A percentile compares a stretch with the other conserved stretches of the same genome.
Conservation (phyloP, 2,329 filamentous ascomycete genomes). For the Aschersonia sp. region DNA sequence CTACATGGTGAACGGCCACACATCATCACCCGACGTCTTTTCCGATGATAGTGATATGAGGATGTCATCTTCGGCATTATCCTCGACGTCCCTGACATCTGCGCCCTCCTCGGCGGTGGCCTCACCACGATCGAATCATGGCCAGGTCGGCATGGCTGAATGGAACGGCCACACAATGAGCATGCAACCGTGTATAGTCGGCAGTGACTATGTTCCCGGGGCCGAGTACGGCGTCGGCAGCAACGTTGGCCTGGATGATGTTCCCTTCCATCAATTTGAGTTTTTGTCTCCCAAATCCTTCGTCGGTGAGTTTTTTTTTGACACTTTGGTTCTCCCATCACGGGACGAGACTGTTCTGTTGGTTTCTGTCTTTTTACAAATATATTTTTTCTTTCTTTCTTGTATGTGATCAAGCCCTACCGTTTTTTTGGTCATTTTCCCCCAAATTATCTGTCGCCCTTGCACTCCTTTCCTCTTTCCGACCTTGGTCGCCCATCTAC, state of each 20-base stretch:
- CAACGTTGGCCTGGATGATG: too few relatives aligned
- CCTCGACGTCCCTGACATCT: constrained; percentile 45
- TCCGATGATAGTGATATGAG: constrained; percentile 35
- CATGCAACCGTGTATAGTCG: constrained; percentile 49
- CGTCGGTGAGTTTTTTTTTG: constrained; percentile 36
- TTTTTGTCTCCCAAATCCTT: constrained; percentile 34
- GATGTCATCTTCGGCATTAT: constrained; percentile 42
- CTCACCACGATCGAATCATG: constrained; percentile 50
- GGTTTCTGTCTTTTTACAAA: too few relatives aligned
- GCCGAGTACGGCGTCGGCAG: constrained; percentile 7
- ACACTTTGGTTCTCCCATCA: neutral
- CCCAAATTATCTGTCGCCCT: too few relatives aligned
- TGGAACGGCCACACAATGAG: constrained; percentile 42
- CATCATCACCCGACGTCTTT: constrained; percentile 33
- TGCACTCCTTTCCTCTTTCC: too few relatives aligned
- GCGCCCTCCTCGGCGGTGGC: constrained; percentile 53
- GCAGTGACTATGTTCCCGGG: constrained; percentile 40
- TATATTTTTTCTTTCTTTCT: too few relatives aligned
- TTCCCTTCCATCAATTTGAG: constrained; percentile 18
- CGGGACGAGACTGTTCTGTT: neutral
- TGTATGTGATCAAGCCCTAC: too few relatives aligned
- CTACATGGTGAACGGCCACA: constrained; percentile 30
- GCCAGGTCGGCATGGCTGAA: constrained; percentile 42
- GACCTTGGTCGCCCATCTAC: too few relatives aligned
- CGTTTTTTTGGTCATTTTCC: too few relatives aligned